Evolutionary conservation across 2,329 filamentous ascomycete species (phyloP).

Genomic region (Trichoderma koningii): DNA sequence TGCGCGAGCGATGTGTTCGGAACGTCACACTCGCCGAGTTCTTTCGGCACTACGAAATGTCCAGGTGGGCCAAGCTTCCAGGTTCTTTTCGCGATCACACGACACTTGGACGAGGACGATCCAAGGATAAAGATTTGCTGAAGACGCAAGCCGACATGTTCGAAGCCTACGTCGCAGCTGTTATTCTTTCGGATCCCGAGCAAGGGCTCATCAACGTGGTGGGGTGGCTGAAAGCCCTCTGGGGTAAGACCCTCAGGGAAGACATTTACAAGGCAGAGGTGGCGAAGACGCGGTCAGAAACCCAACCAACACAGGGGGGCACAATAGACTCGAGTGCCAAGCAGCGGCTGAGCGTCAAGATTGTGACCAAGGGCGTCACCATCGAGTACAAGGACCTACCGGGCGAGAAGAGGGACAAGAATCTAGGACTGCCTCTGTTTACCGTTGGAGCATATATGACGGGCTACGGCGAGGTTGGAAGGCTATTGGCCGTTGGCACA

Average conservation of each 20-base stretch:
- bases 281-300: conserved; percentile 6
- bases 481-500: conserved; percentile 63
- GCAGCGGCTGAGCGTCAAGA: conserved; percentile 37
- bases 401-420: conserved; percentile 55
- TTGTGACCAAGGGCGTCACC: conserved; percentile 60
- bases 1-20: conserved; percentile 77
- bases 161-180: conserved; percentile 83
- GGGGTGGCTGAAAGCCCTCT: conserved; percentile 74
- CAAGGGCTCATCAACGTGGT: conserved; percentile 64
- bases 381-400: conserved; percentile 63
- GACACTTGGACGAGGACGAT: conserved; percentile 34
- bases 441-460: conserved; percentile 65
- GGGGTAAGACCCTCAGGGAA: conserved; percentile 64
- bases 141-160: conserved; percentile 88
- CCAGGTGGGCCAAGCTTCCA: conserved; percentile 62
- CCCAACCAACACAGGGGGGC: conserved; percentile 12
- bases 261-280: conserved; percentile 48
- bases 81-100: conserved; percentile 42
- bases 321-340: conserved; percentile 33
- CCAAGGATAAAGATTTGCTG: conserved; percentile 55
- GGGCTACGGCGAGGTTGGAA: conserved; percentile 67
- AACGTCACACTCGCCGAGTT: conserved; percentile 76
- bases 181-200: conserved; percentile 67
- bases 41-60: conserved; percentile 69
- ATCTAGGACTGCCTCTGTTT: conserved; percentile 58